Conservation (phyloP, 345 rosid species). For the Eucalyptus curtisii region DNA sequence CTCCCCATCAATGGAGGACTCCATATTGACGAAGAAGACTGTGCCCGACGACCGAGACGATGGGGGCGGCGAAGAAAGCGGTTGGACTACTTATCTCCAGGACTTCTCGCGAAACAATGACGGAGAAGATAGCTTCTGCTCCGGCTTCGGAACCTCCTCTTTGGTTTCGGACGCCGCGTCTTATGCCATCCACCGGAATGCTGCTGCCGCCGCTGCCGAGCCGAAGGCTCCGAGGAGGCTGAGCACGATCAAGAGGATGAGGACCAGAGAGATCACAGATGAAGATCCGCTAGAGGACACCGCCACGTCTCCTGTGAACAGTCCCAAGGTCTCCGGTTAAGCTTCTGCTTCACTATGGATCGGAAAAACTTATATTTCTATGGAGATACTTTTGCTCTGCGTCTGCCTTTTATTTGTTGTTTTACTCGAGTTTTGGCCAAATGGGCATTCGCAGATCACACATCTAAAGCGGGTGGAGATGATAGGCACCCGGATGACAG, state of each 20-base stretch:
- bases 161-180: slow-evolving; percentile 72
- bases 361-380: neutral
- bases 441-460: slow-evolving; percentile 23
- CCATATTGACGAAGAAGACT: neutral
- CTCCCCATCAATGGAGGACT: neutral
- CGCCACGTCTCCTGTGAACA: slow-evolving; percentile 79
- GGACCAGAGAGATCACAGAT: slow-evolving; percentile 28
- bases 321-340: slow-evolving; percentile 47
- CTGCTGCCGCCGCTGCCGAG: neutral
- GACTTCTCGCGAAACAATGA: slow-evolving; percentile 37
- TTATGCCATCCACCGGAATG: slow-evolving; percentile 9
- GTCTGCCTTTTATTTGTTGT: neutral
- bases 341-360: neutral
- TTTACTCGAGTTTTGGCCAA: neutral
- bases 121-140: slow-evolving; percentile 9
- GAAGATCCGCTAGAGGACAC: slow-evolving; percentile 91
- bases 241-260: slow-evolving; percentile 29
- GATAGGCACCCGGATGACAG: slow-evolving; percentile 21
- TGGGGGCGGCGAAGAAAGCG: slow-evolving; percentile 48
- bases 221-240: slow-evolving; percentile 17
- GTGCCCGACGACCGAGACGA: neutral
- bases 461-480: slow-evolving; percentile 26
- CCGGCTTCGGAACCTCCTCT: slow-evolving; percentile 26
- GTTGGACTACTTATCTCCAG: slow-evolving; percentile 79
- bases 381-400: neutral